Conservation (phyloP, 2,329 filamentous ascomycete genomes). For the Stemphylium lycopersici region DNA sequence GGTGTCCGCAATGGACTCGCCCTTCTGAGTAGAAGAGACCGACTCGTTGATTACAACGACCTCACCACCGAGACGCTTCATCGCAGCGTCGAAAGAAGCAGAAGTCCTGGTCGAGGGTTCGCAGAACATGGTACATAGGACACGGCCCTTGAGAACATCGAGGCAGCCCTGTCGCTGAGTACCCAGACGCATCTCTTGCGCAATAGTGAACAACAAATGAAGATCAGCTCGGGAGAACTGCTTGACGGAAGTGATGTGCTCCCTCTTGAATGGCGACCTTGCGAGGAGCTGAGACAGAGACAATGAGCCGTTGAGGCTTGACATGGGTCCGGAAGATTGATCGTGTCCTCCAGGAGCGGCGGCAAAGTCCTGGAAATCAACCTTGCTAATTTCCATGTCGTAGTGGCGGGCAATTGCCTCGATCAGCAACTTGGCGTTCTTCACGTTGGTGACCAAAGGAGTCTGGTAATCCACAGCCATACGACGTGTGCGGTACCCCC, state of each 20-base stretch:
- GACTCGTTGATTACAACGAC: constrained; percentile 82
- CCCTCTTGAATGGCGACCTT: constrained; percentile 84
- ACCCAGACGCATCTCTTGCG: constrained; percentile 95
- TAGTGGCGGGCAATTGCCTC: constrained; percentile 93
- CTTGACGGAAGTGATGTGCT: constrained; percentile 89
- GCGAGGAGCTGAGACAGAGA: constrained; percentile 74
- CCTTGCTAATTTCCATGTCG: constrained; percentile 78
- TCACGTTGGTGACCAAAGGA: constrained; percentile 96
- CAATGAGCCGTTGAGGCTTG: constrained; percentile 62
- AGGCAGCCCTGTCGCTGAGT: constrained; percentile 92
- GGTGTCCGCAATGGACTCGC: constrained; percentile 90
- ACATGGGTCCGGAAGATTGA: constrained; percentile 47
- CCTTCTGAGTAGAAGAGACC: constrained; percentile 90
- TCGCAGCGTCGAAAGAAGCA: constrained; percentile 93
- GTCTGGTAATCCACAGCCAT: constrained; percentile 99
- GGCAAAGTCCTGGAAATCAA: constrained; percentile 87
- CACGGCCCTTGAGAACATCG: constrained; percentile 81
- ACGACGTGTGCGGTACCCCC: constrained; percentile 92
- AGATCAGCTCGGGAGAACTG: constrained; percentile 88
- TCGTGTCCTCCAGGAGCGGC: constrained; percentile 44
- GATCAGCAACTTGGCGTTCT: constrained; percentile 96
- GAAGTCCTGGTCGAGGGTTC: constrained; percentile 97
- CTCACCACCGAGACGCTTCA: constrained; percentile 94
- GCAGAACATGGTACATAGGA: constrained; percentile 94
- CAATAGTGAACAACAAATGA: constrained; percentile 92